Evolutionary conservation across 2,329 filamentous ascomycete genomes (phyloP), one percentile per base, ranked within the genome.

Genomic region (Botrytis paeoniae): DNA sequence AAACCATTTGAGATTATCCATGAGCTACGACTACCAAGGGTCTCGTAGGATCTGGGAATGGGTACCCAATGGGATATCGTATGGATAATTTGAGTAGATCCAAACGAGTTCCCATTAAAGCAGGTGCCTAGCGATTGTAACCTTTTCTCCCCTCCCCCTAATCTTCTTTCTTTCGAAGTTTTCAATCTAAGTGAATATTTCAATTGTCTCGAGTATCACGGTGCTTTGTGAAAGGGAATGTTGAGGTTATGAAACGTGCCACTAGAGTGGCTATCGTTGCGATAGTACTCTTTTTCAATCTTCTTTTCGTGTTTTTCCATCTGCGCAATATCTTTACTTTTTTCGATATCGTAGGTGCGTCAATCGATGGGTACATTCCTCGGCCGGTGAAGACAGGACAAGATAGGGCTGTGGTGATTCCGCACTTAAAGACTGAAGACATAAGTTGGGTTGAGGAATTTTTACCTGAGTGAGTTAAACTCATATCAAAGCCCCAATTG

Each of bases 401-500:
- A 48, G 66, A 69, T n/a, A 59, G 66, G n/a, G 66, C 51, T 22
- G 51, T 60, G 12, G 39, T 69, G 16, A 45, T 60, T 32, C 16
- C 35, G 20, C 66, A 69, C 39, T 22, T 69, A 4, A 35, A 72
- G 18, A 16, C 37, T 18, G 70, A 66, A 43, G 61, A 66, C 32
- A 48, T 37, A n/a, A 57, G 35, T 29, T 72, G 62, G 62, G 35
- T 72, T 59, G 14, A 37, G 37, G 62, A 60, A 43, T 57, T 71
- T 37, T 60, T 69, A 59, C 51, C 66, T 3, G 66, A 69, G 51
- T 69, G 29, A 59, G 37, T 37, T n/a, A 10, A 22, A 8, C n/a
- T 43, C 22, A n/a, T 3, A 41, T 20, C 9, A n/a, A 39, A 39
- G 35, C 3, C 2, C 25, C 3, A 16, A 29, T 37, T 54, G 16